Conservation (phyloP, 2,329 filamentous ascomycete genomes). For the Pestalotiopsis sp. region DNA sequence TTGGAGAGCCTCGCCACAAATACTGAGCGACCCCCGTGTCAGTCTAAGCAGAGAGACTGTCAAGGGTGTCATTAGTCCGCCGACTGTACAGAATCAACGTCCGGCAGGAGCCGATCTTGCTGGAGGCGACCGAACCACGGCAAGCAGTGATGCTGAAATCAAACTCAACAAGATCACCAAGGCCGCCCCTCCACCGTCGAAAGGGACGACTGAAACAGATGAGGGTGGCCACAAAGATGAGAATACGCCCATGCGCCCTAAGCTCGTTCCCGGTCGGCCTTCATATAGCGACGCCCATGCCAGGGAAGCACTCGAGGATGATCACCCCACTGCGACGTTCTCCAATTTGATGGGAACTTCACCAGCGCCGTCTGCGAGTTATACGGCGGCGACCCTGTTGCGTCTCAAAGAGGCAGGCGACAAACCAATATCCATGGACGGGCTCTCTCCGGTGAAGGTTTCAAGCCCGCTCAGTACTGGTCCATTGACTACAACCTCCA, state of each 20-base stretch:
- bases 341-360: conserved; percentile 26
- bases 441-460: conserved; percentile 26
- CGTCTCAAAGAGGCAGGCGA: conserved; percentile 27
- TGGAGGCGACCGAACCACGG: conserved; percentile 29
- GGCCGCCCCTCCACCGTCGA: conserved; percentile 32
- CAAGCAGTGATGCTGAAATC: conserved; percentile 41
- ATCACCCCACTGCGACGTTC: conserved; percentile 29
- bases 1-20: conserved; percentile 39
- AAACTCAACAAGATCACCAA: conserved; percentile 42
- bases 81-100: conserved; percentile 14
- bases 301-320: conserved; percentile 23
- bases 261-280: conserved; percentile 28
- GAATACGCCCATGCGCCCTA: conserved; percentile 23
- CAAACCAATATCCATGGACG: conserved; percentile 24
- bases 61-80: conserved; percentile 32
- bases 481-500: conserved; percentile 17
- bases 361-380: conserved; percentile 31
- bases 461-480: conserved; percentile 25
- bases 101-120: conserved; percentile 23
- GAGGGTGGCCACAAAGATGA: neutral
- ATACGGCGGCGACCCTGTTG: conserved; percentile 32
- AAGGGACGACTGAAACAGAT: conserved; percentile 21
- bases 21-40: conserved; percentile 39
- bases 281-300: conserved; percentile 34
- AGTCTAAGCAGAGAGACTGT: conserved; percentile 42